A percentile compares a stretch with the other conserved stretches of the same genome.
phyloP scores from a whole-genome alignment of 2,329 filamentous ascomycete genomes.

The Fusarium sp. region DNA sequence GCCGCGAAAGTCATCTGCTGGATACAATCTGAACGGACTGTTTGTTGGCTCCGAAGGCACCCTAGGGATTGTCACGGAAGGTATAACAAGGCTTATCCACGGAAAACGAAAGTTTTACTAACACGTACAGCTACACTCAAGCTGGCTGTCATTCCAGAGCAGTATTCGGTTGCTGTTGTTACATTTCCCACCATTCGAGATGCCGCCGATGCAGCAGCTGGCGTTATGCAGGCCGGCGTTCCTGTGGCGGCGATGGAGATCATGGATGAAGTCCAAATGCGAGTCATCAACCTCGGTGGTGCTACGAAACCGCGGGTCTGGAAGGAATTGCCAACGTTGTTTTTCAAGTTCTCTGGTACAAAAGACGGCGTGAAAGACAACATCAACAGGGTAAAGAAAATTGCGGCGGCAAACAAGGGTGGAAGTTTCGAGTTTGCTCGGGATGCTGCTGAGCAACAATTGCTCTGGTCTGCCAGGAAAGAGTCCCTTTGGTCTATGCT shows the following conservation, averaged over 20 bases:
- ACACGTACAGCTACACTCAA: constrained; percentile 72
- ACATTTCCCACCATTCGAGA: constrained; percentile 81
- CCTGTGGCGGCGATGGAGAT: constrained; percentile 83
- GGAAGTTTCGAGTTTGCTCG: constrained; percentile 80
- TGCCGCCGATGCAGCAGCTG: constrained; percentile 77
- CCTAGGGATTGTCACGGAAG: constrained; percentile 81
- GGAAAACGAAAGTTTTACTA: not conserved
- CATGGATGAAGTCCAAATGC: constrained; percentile 91
- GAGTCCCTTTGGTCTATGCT: constrained; percentile 88
- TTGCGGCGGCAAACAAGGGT: constrained; percentile 71
- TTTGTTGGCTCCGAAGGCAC: constrained; percentile 88
- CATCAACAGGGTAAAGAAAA: constrained; percentile 72
- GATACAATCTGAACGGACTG: constrained; percentile 82
- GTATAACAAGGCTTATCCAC: constrained; percentile 43
- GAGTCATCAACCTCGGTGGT: constrained; percentile 78
- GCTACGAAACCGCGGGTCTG: constrained; percentile 74
- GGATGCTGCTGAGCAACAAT: constrained; percentile 74
- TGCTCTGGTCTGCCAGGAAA: constrained; percentile 83
- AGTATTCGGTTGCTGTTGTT: constrained; percentile 81
- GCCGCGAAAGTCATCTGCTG: constrained; percentile 83
- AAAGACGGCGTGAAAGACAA: constrained; percentile 81
- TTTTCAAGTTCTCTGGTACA: constrained; percentile 88
- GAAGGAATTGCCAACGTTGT: constrained; percentile 80
- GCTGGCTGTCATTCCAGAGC: constrained; percentile 77
- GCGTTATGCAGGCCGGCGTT: constrained; percentile 78